These are phyloP conservation scores for Colletotrichum lupini DNA, from an alignment of 2,329 filamentous ascomycete genomes.

Conservation along the genomic window DNA sequence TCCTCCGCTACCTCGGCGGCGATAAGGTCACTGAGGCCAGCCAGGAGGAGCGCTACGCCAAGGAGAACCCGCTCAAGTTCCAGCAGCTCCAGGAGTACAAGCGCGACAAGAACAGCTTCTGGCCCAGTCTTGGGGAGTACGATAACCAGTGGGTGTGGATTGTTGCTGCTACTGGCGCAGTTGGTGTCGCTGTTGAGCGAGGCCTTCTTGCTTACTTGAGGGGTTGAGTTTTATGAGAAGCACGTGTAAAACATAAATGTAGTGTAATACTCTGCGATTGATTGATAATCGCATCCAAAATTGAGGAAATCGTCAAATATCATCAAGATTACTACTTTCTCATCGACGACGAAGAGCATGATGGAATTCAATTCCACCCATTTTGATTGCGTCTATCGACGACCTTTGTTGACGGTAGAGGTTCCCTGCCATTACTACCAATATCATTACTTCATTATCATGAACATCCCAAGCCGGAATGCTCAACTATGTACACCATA, in stretches of 20 bases:
- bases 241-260: not conserved
- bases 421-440: not conserved
- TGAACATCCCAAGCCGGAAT: no score
- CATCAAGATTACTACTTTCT: not conserved
- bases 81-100: slow-evolving; percentile 63
- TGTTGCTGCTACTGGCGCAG: slow-evolving; percentile 60
- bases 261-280: not conserved
- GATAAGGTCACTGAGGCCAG: slow-evolving; percentile 64
- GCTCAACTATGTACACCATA: not conserved
- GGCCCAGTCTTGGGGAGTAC: slow-evolving; percentile 62
- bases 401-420: not conserved
- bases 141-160: slow-evolving; percentile 67
- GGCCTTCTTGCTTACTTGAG: slow-evolving; percentile 21
- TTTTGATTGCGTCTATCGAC: no score
- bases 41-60: slow-evolving; percentile 63
- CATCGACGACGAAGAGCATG: no score
- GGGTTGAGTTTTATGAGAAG: not conserved
- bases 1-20: slow-evolving; percentile 67
- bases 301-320: not conserved
- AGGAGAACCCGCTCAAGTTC: slow-evolving; percentile 61
- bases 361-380: no score
- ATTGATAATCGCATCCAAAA: not conserved
- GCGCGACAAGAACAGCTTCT: slow-evolving; percentile 68
- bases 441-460: not conserved
- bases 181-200: slow-evolving; percentile 58